Percentiles rank a stretch among this genome's conserved stretches.
Conservation (phyloP, 2,329 filamentous ascomycete species). For the Sphaerulina populicola region DNA sequence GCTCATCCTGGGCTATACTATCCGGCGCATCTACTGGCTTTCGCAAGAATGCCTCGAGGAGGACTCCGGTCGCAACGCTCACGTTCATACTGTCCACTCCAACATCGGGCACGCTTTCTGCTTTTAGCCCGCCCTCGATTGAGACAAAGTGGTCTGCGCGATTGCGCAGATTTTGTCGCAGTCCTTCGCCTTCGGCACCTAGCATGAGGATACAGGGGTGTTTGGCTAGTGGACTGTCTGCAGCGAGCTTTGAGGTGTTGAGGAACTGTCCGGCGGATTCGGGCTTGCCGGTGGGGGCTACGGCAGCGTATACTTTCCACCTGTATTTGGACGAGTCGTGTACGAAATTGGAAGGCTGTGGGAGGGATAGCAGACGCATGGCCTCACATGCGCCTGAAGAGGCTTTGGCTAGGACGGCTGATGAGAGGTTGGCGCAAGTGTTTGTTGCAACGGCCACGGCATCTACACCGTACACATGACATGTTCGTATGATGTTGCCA, state of each 20-base stretch:
- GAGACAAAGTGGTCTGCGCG: conserved; percentile 57
- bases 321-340: conserved; percentile 58
- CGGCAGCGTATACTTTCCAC: conserved; percentile 78
- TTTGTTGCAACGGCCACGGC: conserved; percentile 69
- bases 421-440: conserved; percentile 62
- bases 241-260: conserved; percentile 16
- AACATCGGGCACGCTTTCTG: conserved; percentile 35
- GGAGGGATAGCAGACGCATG: conserved; percentile 62
- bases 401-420: conserved; percentile 74
- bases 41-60: conserved; percentile 57
- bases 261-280: conserved; percentile 10
- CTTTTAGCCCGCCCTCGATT: conserved; percentile 40
- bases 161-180: conserved; percentile 56
- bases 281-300: conserved; percentile 32
- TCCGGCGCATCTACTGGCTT: conserved; percentile 14
- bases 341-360: conserved; percentile 62
- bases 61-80: conserved; percentile 71
- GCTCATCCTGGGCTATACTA: neutral
- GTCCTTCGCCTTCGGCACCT: conserved; percentile 70
- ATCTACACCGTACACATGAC: conserved; percentile 82
- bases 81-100: conserved; percentile 87
- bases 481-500: conserved; percentile 78
- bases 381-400: conserved; percentile 81
- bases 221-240: conserved; percentile 22
- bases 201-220: conserved; percentile 71